Percentiles rank a stretch among this genome's conserved stretches.
Conservation (phyloP, 495 filamentous ascomycete species). For the Lindgomyces ingoldianus region DNA sequence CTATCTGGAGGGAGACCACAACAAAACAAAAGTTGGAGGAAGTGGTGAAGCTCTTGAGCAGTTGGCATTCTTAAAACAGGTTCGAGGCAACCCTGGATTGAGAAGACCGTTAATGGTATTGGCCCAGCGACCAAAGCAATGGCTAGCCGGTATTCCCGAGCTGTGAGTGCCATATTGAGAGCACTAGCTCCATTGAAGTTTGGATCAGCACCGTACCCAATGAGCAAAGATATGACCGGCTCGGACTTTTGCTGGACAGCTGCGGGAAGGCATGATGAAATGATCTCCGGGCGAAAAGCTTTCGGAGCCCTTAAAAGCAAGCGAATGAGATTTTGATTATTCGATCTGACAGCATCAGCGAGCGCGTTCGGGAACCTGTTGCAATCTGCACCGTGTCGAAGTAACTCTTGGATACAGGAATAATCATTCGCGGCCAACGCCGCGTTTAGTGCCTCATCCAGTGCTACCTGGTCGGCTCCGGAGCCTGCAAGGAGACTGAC, state of each 20-base stretch:
- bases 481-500: slow-evolving; percentile 28
- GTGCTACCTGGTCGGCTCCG: slow-evolving; percentile 24
- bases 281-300: slow-evolving; percentile 16
- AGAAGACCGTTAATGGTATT: slow-evolving; percentile 1
- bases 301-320: slow-evolving; percentile 27
- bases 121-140: slow-evolving; percentile 24
- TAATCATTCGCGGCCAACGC: slow-evolving; percentile 25
- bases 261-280: slow-evolving; percentile 27
- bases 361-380: slow-evolving; percentile 24
- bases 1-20: slow-evolving; percentile 19
- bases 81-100: slow-evolving; percentile 14
- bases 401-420: slow-evolving; percentile 28
- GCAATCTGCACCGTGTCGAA: slow-evolving; percentile 32
- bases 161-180: slow-evolving; percentile 18
- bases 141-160: slow-evolving; percentile 19
- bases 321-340: slow-evolving; percentile 17
- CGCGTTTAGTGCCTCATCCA: slow-evolving; percentile 30
- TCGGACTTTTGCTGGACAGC: slow-evolving; percentile 28
- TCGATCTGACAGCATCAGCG: slow-evolving; percentile 24
- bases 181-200: slow-evolving; percentile 32
- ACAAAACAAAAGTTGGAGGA: slow-evolving; percentile 26
- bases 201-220: slow-evolving; percentile 26
- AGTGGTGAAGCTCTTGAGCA: slow-evolving; percentile 15
- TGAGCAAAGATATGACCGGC: slow-evolving; percentile 17
- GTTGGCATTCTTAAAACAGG: slow-evolving; percentile 16